These are phyloP conservation scores for Scutellaria baicalensis DNA, from an alignment of 257 asterid genomes.

Conservation along the genomic window DNA sequence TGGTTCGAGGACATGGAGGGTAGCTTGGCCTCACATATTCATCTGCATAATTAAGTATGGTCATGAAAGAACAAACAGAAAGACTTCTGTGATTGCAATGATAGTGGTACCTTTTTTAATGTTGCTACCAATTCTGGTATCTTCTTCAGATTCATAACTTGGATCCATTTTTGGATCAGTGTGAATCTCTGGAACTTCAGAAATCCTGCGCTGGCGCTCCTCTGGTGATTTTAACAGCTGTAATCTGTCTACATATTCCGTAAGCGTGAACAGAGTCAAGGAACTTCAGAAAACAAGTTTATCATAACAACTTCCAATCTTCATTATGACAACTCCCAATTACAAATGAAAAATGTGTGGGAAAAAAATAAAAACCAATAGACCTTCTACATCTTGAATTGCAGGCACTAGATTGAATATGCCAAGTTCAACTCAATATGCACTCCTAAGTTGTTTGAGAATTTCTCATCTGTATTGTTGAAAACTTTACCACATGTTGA, in stretches of 20 bases:
- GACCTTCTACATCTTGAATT: too few relatives aligned
- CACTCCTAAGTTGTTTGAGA: too few relatives aligned
- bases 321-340: too few relatives aligned
- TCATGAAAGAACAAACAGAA: neutral
- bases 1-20: constrained; percentile 16
- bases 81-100: too few relatives aligned
- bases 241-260: constrained; percentile 43
- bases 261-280: constrained; percentile 54
- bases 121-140: constrained; percentile 19
- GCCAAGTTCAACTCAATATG: too few relatives aligned
- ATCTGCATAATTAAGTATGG: constrained; percentile 22
- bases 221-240: constrained; percentile 54
- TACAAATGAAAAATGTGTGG: too few relatives aligned
- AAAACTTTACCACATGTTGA: too few relatives aligned
- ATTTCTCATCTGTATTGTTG: too few relatives aligned
- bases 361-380: too few relatives aligned
- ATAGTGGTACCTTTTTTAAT: constrained; percentile 36
- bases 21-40: constrained; percentile 11
- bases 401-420: too few relatives aligned
- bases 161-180: constrained; percentile 65
- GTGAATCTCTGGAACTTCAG: constrained; percentile 56
- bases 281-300: constrained; percentile 18
- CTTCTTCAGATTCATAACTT: constrained; percentile 46
- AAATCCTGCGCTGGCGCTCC: constrained; percentile 52
- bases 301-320: too few relatives aligned